phyloP scores from a whole-genome alignment of 176 grass and related monocot genomes.

The Rhynchospora pubera region DNA sequence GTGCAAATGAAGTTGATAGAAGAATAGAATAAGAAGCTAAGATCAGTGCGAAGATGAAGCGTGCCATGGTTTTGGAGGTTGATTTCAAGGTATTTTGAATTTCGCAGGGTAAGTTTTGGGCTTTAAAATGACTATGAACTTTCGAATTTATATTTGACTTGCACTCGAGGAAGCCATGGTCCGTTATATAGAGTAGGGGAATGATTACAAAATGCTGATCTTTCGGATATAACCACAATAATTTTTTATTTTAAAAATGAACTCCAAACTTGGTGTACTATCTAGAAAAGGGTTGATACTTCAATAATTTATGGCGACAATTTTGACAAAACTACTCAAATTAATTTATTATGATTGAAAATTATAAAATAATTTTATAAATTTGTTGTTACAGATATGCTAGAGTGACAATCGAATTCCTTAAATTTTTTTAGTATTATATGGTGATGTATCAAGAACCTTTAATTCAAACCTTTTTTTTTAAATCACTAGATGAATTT shows the following conservation, averaged over 20 bases:
- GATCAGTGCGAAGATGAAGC: slow-evolving; percentile 4
- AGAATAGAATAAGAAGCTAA: not conserved
- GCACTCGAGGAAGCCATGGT: not conserved
- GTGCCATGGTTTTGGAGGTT: slow-evolving; percentile 3
- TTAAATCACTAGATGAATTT: too few relatives aligned
- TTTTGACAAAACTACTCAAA: too few relatives aligned
- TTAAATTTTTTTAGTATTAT: too few relatives aligned
- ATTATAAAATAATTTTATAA: too few relatives aligned
- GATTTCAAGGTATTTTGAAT: not conserved
- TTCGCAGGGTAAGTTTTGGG: not conserved
- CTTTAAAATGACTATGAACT: not conserved
- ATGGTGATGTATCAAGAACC: too few relatives aligned
- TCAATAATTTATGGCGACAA: too few relatives aligned
- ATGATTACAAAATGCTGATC: not conserved
- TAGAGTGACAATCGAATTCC: too few relatives aligned
- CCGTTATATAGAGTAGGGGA: slow-evolving; percentile 6
- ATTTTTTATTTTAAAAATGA: not conserved
- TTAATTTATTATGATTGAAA: too few relatives aligned
- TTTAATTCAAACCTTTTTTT: too few relatives aligned
- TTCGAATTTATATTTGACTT: slow-evolving; percentile 4
- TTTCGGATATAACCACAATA: not conserved
- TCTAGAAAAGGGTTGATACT: too few relatives aligned
- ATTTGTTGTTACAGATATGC: too few relatives aligned
- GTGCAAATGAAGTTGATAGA: not conserved
- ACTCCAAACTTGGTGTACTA: too few relatives aligned